Conservation (phyloP, 2,329 filamentous ascomycete genomes). For the Thermoascus crustaceus region DNA sequence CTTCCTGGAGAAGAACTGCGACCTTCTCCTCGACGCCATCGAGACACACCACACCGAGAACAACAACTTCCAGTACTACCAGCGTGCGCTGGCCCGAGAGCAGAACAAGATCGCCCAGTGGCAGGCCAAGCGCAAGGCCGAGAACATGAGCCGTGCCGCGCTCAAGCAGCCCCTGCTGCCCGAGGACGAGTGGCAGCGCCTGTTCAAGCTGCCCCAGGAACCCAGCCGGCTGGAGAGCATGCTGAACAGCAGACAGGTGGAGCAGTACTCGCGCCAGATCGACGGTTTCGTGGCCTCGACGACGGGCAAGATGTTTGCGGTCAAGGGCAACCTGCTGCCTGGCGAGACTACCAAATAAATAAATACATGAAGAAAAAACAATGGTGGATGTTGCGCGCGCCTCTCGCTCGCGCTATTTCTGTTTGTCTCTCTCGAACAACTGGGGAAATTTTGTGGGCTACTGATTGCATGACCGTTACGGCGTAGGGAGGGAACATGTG, state of each 20-base stretch:
- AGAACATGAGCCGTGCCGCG: conserved; percentile 76
- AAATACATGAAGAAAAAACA: too few relatives aligned
- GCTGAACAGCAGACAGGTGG: conserved; percentile 90
- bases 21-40: conserved; percentile 90
- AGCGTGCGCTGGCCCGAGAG: conserved; percentile 85
- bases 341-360: conserved; percentile 39
- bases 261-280: conserved; percentile 95
- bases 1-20: conserved; percentile 96
- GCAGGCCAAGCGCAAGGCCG: conserved; percentile 93
- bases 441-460: conserved; percentile 23
- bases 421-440: conserved; percentile 13
- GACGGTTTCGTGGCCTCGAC: conserved; percentile 91
- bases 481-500: conserved; percentile 36
- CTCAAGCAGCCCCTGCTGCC: conserved; percentile 84
- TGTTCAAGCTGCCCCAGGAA: conserved; percentile 96
- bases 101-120: conserved; percentile 94
- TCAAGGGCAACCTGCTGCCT: conserved; percentile 61
- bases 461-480: conserved; percentile 38
- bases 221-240: conserved; percentile 88
- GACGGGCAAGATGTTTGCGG: conserved; percentile 96
- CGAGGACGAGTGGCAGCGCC: conserved; percentile 95
- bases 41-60: conserved; percentile 97
- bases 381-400: too few relatives aligned
- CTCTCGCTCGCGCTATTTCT: conserved; percentile 13
- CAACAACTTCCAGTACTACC: conserved; percentile 98